Evolutionary conservation across 140 eudicot genomes (phyloP), one percentile per base, ranked within the genome.

Genomic region (Ambrosia hybrid): DNA sequence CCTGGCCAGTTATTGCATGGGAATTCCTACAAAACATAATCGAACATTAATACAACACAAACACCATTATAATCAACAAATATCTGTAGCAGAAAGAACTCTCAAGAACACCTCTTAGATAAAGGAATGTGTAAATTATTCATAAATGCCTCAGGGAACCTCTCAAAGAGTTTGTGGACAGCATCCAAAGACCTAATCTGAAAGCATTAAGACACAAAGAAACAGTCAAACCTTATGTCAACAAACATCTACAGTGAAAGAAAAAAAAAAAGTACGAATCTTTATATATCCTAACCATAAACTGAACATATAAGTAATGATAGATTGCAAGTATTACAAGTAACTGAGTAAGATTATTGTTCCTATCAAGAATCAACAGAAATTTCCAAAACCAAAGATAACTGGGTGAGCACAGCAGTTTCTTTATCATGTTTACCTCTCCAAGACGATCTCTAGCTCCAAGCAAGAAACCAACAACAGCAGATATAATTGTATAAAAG

Each of bases 381-480:
- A 65, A 9, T 16, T 45, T 46, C 15, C 75, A 15, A 70, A 51
- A 71, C 57, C 43, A 71, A 57, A 57, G 5, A 61, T 43, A 43
- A 71, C 67, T 11, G 41, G 41, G n/a, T 37, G 26, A 56, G 41
- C 41, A 39, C 7, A 15, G 52, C 17, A 55, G 43, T 16, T 51
- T n/a, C 52, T 5, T 64, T 51, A 33, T 21, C 9, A 53, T 51
- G 71, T 79, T 72, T 65, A 91, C 99, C 87, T 94, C 99, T 17
- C 99, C 99, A 49, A 94, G 91, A 49, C 99, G 99, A 81, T 88
- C 99, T 82, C 96, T 88, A 41, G 99, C 99, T 30, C 99, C 99
- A 78, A 94, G 92, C 80, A 94, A 82, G 81, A 94, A 94, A 13
- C 99, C 99, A 74, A 82, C 87, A 6, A 87, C 76, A 76, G 99